Evolutionary conservation across 2,329 filamentous ascomycete genomes (phyloP).

Genomic region (Pestalotiopsis sp.): DNA sequence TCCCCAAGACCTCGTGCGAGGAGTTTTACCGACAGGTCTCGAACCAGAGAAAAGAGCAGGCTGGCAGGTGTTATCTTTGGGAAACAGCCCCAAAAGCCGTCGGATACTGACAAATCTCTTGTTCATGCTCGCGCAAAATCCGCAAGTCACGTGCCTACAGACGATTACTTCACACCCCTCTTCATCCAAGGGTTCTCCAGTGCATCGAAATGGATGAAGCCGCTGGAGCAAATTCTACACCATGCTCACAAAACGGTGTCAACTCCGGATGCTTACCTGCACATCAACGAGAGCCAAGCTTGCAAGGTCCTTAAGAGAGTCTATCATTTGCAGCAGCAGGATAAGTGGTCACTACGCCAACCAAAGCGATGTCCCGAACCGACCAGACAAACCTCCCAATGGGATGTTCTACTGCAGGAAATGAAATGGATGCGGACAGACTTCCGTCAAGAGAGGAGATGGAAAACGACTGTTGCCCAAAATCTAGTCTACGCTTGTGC

Average conservation of each 20-base stretch:
- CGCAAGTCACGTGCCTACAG: conserved; percentile 47
- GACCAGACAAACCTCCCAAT: conserved; percentile 74
- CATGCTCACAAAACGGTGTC: conserved; percentile 89
- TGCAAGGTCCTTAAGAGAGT: conserved; percentile 85
- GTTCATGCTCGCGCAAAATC: conserved; percentile 43
- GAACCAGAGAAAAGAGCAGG: conserved; percentile 65
- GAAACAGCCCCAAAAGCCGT: conserved; percentile 58
- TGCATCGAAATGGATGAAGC: conserved; percentile 63
- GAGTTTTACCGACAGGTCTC: conserved; percentile 49
- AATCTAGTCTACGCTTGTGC: conserved; percentile 83
- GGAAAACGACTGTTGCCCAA: conserved; percentile 82
- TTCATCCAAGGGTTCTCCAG: conserved; percentile 59
- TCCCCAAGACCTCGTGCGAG: conserved; percentile 27
- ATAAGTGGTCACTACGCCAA: conserved; percentile 91
- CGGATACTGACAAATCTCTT: conserved; percentile 47
- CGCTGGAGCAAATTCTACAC: conserved; percentile 72
- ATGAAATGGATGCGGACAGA: conserved; percentile 99
- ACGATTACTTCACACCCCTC: conserved; percentile 67
- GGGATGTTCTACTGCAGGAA: conserved; percentile 85
- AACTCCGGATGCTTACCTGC: conserved; percentile 81
- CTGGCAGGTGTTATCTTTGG: conserved; percentile 79
- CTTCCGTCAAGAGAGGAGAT: conserved; percentile 90
- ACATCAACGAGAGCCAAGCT: conserved; percentile 84
- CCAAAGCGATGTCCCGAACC: conserved; percentile 85
- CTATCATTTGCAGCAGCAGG: conserved; percentile 86